phyloP scores from a whole-genome alignment of 352 stramenopile genomes.

The Phytopythium aichiense region DNA sequence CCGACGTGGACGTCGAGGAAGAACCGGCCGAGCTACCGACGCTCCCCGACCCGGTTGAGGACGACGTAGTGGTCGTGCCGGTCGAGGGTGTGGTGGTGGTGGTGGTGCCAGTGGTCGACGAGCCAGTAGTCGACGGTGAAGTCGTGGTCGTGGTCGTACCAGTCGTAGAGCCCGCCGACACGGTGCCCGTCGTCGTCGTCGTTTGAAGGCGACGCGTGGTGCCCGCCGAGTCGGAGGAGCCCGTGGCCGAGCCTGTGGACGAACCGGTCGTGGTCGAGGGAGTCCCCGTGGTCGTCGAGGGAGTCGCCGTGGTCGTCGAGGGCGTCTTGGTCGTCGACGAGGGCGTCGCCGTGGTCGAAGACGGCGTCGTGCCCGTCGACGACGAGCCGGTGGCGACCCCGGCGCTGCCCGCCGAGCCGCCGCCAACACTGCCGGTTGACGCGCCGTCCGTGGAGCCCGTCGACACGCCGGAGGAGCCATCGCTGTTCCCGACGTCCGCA shows the following conservation, averaged over 20 bases:
- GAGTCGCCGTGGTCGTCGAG: constrained; percentile 20
- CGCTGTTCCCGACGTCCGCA: constrained; percentile 18
- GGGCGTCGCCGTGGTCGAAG: constrained; percentile 12
- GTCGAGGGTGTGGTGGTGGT: constrained; percentile 2
- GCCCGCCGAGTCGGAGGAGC: not conserved
- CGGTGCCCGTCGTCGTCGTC: not conserved
- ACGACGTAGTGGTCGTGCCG: not conserved
- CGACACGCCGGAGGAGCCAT: constrained; percentile 9
- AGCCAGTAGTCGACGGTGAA: constrained; percentile 7
- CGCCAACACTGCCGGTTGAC: constrained; percentile 9
- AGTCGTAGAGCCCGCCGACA: not conserved
- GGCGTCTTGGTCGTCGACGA: constrained; percentile 21
- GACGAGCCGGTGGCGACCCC: constrained; percentile 7
- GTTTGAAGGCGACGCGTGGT: constrained; percentile 1
- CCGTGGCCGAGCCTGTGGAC: constrained; percentile 5
- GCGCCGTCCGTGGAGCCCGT: constrained; percentile 14
- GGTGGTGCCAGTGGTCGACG: constrained; percentile 9
- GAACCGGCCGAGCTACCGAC: constrained; percentile 6
- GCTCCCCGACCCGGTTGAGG: constrained; percentile 6
- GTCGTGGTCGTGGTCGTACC: constrained; percentile 11
- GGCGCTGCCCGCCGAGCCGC: constrained; percentile 8
- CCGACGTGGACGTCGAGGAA: constrained; percentile 15
- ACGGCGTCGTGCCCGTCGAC: not conserved
- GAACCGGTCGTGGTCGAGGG: constrained; percentile 9
- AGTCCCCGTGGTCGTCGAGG: constrained; percentile 10